These are phyloP conservation scores for Geum urbanum DNA, from an alignment of 306 rosid genomes.

Conservation along the genomic window DNA sequence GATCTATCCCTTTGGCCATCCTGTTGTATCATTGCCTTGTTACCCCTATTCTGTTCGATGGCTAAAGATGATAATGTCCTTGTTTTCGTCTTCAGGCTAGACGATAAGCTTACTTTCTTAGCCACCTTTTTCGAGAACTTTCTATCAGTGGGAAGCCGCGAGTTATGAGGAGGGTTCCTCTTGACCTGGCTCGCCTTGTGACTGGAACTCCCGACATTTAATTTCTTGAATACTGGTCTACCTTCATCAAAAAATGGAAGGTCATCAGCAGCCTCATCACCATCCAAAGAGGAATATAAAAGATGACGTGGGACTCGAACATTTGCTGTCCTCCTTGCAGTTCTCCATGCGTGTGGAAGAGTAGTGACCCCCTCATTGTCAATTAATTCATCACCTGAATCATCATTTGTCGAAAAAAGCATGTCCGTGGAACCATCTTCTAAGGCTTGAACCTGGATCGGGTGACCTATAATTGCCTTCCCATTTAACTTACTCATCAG, in stretches of 20 bases:
- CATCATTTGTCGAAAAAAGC: conserved; percentile 54
- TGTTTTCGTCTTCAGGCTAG: conserved; percentile 94
- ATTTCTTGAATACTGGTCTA: conserved; percentile 40
- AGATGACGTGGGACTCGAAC: conserved; percentile 84
- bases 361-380: conserved; percentile 57
- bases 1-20: conserved; percentile 52
- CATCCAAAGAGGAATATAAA: conserved; percentile 43
- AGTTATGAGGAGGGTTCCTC: conserved; percentile 38
- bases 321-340: conserved; percentile 95
- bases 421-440: conserved; percentile 70
- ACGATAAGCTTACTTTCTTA: conserved; percentile 63
- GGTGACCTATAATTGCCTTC: conserved; percentile 86
- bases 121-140: conserved; percentile 50
- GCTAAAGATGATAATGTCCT: conserved; percentile 88
- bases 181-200: conserved; percentile 47
- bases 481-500: conserved; percentile 84
- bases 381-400: conserved; percentile 45
- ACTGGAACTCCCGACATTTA: conserved; percentile 47
- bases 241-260: conserved; percentile 51
- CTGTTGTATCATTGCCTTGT: conserved; percentile 44
- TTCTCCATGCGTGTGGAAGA: conserved; percentile 93
- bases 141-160: conserved; percentile 43
- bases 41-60: conserved; percentile 48
- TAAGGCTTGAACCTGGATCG: conserved; percentile 71
- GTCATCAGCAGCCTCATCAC: conserved; percentile 48